Evolutionary conservation across 139 green algal genomes (phyloP), one percentile per base, ranked within the genome.

Genomic region (Trebouxia sp.): DNA sequence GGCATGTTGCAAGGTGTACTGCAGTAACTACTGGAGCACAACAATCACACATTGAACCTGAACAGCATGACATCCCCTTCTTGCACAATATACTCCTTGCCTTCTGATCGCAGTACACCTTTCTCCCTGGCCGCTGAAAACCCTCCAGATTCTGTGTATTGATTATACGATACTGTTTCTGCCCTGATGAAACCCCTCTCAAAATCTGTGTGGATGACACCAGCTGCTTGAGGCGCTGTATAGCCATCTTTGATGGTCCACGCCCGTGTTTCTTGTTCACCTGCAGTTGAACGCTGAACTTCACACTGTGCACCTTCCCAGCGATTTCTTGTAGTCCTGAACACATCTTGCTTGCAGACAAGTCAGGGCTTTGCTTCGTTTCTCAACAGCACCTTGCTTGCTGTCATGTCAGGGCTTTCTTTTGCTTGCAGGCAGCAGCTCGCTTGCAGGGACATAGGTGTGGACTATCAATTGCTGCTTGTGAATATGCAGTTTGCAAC

Each of bases 11-110:
- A 58, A 58, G 4, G 4, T 17, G 50, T 17, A 22, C 20, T 28
- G 50, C 20, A 22, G 48, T 17, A 22, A 22, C 50, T 22, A 58
- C 22, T 58, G 50, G 26, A 22, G 50, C 50, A 48, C 65, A 6
- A 26, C 14, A 14, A 83, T 84, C 80, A 86, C 15, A 81, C 78
- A 69, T 80, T 86, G 45, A 84, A 83, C 26, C 90, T 76, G 88
- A 98, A 99, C 5, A 94, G 81, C 88, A 98, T 89, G 22, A 99
- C 90, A 83, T 99, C 96, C 0, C 96, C 95, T 78, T 98, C 95
- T 45, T 94, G 81, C 45, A 99, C 95, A 5, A 98, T 80, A 75
- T 99, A 99, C 83, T 98, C 96, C 86, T 98, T 99, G 51, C 96
- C 96, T 84, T 99, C 96, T 39, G 94, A 79, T 32, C 96, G 88